Percentiles rank a stretch among this genome's conserved stretches.
These are phyloP conservation scores for Plasmodium vivax DNA, from an alignment of 169 alveolate species.

Conservation along the genomic window DNA sequence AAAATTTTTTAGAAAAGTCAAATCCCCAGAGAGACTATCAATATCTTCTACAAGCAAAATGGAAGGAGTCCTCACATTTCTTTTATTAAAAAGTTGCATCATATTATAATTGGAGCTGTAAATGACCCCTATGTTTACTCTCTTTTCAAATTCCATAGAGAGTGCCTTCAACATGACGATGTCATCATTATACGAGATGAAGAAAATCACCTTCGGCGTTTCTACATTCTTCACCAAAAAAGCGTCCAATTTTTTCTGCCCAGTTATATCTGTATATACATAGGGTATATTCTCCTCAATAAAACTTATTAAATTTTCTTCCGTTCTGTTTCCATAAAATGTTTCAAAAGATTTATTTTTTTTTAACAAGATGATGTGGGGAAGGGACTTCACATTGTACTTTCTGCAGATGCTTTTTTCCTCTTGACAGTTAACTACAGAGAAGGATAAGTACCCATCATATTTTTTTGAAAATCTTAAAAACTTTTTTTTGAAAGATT, in stretches of 20 bases:
- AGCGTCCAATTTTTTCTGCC: slow-evolving; percentile 30
- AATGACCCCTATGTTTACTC: slow-evolving; percentile 76
- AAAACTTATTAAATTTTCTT: slow-evolving; percentile 61
- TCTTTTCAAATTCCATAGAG: slow-evolving; percentile 76
- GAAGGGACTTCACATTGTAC: slow-evolving; percentile 75
- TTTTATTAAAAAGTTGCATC: slow-evolving; percentile 61
- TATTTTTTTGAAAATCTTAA: slow-evolving; percentile 78
- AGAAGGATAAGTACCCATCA: slow-evolving; percentile 80
- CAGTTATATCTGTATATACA: slow-evolving; percentile 23
- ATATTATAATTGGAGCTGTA: slow-evolving; percentile 76
- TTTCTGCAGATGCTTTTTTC: slow-evolving; percentile 73
- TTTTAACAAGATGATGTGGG: slow-evolving; percentile 78
- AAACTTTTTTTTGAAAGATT: slow-evolving; percentile 67
- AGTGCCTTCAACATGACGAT: slow-evolving; percentile 79
- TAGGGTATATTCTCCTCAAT: slow-evolving; percentile 69
- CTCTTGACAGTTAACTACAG: slow-evolving; percentile 79
- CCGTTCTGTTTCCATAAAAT: slow-evolving; percentile 63
- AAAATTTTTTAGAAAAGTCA: slow-evolving; percentile 43
- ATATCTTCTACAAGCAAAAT: slow-evolving; percentile 75
- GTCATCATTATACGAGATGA: slow-evolving; percentile 77
- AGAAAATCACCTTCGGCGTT: slow-evolving; percentile 76
- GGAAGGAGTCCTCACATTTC: slow-evolving; percentile 70
- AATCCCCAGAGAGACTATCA: slow-evolving; percentile 72
- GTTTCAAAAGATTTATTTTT: slow-evolving; percentile 57
- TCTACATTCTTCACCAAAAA: slow-evolving; percentile 63